phyloP scores from a whole-genome alignment of 202 grass and related monocot genomes.

The Panicum virgatum region DNA sequence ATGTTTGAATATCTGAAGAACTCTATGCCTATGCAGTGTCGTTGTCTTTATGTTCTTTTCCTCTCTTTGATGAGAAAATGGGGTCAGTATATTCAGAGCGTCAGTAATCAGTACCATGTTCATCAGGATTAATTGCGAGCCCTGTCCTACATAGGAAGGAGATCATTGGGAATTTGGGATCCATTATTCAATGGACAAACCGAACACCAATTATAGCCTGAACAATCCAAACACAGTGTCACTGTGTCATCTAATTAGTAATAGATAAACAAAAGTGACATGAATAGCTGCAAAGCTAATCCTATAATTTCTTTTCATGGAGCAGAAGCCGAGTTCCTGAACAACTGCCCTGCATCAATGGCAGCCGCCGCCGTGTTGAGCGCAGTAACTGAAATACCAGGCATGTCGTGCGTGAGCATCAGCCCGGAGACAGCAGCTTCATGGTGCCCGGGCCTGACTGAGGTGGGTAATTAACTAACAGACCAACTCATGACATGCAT shows the following conservation, averaged over 20 bases:
- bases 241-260: no score
- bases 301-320: constrained; percentile 9
- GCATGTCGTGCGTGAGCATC: constrained; percentile 16
- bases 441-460: constrained; percentile 47
- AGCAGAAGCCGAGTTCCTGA: constrained; percentile 56
- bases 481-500: not conserved
- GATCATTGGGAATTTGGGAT: not conserved
- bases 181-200: not conserved
- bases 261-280: no score
- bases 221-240: not conserved
- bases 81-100: not conserved
- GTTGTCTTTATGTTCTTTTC: not conserved
- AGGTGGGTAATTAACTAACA: constrained; percentile 26
- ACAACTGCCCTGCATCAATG: constrained; percentile 57
- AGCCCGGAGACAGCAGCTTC: constrained; percentile 41
- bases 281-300: not conserved
- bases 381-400: constrained; percentile 30
- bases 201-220: not conserved
- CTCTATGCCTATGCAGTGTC: not conserved
- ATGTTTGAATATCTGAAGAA: not conserved
- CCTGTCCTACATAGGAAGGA: not conserved
- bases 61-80: not conserved
- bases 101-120: not conserved
- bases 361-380: constrained; percentile 51
- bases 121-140: not conserved